Conservation (phyloP, 345 rosid genomes). For the Aquilaria sinensis region DNA sequence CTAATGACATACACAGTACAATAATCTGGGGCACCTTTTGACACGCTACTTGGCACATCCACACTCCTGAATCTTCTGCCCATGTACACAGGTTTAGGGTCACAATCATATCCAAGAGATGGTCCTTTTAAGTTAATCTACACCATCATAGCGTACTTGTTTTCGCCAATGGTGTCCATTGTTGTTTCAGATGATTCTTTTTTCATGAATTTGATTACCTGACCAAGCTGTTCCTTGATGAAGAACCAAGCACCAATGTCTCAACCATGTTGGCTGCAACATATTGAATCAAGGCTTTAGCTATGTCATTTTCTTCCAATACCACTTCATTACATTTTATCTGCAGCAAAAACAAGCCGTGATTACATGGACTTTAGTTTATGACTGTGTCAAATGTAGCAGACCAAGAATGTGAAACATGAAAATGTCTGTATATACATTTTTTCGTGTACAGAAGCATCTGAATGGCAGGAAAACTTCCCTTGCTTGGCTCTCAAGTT, state of each 20-base stretch:
- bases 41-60: constrained; percentile 52
- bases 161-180: neutral
- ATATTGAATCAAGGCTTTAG: constrained; percentile 51
- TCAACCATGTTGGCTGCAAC: constrained; percentile 27
- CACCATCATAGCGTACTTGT: neutral
- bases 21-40: constrained; percentile 57
- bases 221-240: constrained; percentile 48
- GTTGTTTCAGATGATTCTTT: neutral
- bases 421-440: constrained; percentile 30
- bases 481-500: constrained; percentile 27
- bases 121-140: too few relatives aligned
- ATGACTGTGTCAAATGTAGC: neutral
- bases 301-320: constrained; percentile 44
- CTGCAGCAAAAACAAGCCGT: constrained; percentile 26
- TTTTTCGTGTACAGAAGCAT: constrained; percentile 75
- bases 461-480: constrained; percentile 82
- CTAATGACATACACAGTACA: constrained; percentile 67
- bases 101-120: neutral
- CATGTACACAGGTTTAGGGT: neutral
- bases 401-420: neutral
- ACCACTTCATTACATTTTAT: constrained; percentile 52
- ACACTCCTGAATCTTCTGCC: constrained; percentile 53
- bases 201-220: constrained; percentile 31
- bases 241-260: constrained; percentile 47
- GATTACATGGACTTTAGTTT: neutral